Conservation (phyloP, 2,329 filamentous ascomycete species). For the Stagonosporopsis chrysanthemi region DNA sequence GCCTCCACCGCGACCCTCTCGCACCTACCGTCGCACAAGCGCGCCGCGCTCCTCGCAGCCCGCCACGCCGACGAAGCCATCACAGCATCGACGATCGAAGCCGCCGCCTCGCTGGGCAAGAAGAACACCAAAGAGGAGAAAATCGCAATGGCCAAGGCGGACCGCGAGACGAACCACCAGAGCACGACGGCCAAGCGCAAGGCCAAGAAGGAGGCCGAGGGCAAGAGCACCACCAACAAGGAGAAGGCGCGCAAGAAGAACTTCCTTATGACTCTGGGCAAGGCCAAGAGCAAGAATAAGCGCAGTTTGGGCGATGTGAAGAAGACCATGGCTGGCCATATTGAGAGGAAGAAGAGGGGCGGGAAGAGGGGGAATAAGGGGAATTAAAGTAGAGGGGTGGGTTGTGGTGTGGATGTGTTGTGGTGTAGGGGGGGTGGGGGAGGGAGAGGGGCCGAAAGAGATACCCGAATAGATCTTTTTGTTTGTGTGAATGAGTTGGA, state of each 20-base stretch:
- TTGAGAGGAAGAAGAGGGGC: slow-evolving; percentile 82
- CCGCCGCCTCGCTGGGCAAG: slow-evolving; percentile 76
- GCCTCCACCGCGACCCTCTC: slow-evolving; percentile 75
- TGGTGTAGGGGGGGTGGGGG: neutral
- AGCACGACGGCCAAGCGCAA: slow-evolving; percentile 83
- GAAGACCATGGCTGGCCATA: slow-evolving; percentile 80
- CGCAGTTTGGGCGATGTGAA: slow-evolving; percentile 86
- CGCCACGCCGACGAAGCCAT: slow-evolving; percentile 86
- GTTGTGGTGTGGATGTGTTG: neutral
- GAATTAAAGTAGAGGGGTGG: slow-evolving; percentile 11
- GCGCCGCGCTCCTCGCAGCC: slow-evolving; percentile 49
- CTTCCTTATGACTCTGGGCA: slow-evolving; percentile 96
- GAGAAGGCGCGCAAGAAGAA: slow-evolving; percentile 99
- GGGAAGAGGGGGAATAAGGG: slow-evolving; percentile 77
- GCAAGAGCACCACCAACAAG: slow-evolving; percentile 96
- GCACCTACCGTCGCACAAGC: slow-evolving; percentile 56
- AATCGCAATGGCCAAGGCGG: slow-evolving; percentile 80
- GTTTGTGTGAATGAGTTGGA: neutral
- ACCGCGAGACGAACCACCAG: slow-evolving; percentile 84
- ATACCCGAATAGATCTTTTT: slow-evolving; percentile 16
- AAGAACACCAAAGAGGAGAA: slow-evolving; percentile 92
- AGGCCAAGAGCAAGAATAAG: slow-evolving; percentile 96
- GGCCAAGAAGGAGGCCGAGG: slow-evolving; percentile 84
- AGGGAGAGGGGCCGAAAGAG: neutral
- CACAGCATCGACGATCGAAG: slow-evolving; percentile 91